Percentiles rank a stretch among this genome's conserved stretches.
Conservation (phyloP, 2,329 filamentous ascomycete species). For the Bipolaris gigantea region DNA sequence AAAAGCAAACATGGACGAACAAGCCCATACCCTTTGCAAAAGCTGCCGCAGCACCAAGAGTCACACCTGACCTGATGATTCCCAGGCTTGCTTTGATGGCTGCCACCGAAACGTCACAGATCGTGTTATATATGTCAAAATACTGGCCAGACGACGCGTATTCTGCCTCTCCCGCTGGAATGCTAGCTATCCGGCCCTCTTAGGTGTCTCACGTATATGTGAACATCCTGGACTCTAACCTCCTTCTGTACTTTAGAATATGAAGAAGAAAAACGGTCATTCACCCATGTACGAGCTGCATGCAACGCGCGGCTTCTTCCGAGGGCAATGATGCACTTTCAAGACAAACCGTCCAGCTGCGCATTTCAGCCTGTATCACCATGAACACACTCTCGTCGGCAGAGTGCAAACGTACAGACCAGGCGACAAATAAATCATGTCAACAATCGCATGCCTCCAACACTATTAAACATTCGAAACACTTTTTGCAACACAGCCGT, state of each 20-base stretch:
- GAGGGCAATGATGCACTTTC: too few relatives aligned
- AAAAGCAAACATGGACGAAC: constrained; percentile 4
- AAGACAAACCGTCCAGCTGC: too few relatives aligned
- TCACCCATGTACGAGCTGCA: not conserved
- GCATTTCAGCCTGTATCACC: too few relatives aligned
- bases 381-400: too few relatives aligned
- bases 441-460: not conserved
- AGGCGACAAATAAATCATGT: too few relatives aligned
- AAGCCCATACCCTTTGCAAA: constrained; percentile 15
- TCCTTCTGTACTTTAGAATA: too few relatives aligned
- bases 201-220: not conserved
- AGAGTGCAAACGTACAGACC: too few relatives aligned
- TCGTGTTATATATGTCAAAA: constrained; percentile 3
- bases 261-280: not conserved
- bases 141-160: not conserved
- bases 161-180: not conserved
- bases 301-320: too few relatives aligned
- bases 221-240: not conserved
- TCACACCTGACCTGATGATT: constrained; percentile 24
- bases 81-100: constrained; percentile 17
- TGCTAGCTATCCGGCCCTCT: not conserved
- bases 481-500: not conserved
- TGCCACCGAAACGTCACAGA: constrained; percentile 23
- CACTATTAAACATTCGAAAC: not conserved
- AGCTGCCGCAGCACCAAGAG: constrained; percentile 26